Conservation (phyloP, 768 basidiomycete genomes). For the Boletus insuetus region DNA sequence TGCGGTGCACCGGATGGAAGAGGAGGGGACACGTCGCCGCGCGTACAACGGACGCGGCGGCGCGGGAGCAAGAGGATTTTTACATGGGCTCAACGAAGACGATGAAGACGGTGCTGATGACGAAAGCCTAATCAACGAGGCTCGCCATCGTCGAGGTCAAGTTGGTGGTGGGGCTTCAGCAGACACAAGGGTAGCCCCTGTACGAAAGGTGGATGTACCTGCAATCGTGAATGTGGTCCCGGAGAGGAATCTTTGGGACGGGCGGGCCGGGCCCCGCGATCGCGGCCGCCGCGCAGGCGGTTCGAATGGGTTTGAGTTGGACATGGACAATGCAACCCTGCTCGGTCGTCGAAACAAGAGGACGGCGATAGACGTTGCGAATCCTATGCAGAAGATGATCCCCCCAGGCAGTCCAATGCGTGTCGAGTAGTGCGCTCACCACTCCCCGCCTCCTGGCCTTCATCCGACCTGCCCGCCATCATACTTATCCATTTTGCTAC, state of each 20-base stretch:
- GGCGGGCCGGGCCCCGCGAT: slow-evolving; percentile 72
- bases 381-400: slow-evolving; percentile 31
- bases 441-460: neutral
- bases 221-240: slow-evolving; percentile 13
- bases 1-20: slow-evolving; percentile 99
- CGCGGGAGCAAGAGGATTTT: slow-evolving; percentile 72
- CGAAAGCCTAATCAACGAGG: slow-evolving; percentile 49
- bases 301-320: slow-evolving; percentile 68
- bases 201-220: slow-evolving; percentile 9
- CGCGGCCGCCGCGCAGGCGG: slow-evolving; percentile 36
- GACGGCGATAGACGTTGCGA: slow-evolving; percentile 27
- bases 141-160: slow-evolving; percentile 39
- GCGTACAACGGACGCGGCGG: slow-evolving; percentile 80
- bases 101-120: slow-evolving; percentile 70
- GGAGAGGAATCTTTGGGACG: slow-evolving; percentile 45
- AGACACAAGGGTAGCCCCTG: slow-evolving; percentile 10
- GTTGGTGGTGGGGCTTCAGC: slow-evolving; percentile 2
- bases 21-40: slow-evolving; percentile 86
- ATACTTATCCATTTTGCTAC: neutral
- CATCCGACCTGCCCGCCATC: neutral
- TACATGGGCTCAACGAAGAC: slow-evolving; percentile 89
- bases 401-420: slow-evolving; percentile 35
- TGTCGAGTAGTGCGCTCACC: slow-evolving; percentile 14
- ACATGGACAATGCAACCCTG: slow-evolving; percentile 82
- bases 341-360: slow-evolving; percentile 67